Base-by-base conservation (phyloP, 1,284 basidiomycete genomes). In the Agroathelia rolfsii region DNA sequence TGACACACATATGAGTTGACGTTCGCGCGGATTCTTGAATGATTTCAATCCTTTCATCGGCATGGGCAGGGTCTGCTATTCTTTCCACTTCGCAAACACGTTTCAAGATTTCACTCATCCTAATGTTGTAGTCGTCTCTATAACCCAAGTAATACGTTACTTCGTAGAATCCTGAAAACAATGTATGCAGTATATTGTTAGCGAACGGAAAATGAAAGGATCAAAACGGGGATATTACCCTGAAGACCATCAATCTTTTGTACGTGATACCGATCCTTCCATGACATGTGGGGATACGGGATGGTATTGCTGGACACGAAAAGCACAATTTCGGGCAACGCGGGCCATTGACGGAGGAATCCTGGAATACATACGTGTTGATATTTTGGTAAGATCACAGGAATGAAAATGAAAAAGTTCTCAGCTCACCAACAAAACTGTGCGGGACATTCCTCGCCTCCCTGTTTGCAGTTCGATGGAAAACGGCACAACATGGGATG, bases 121-220 rank as follows among this genome's bases (percentile, higher is more conserved):
- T 48, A 21, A 73, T 60, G 37, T 69, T 58, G 36, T 72, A 67
- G 6, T 63, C 50, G 35, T 81, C 76, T 17, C 74, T 58, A 56
- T 75, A 82, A 1, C 76, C 77, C 19, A 71, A 50, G 39, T 66
- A 65, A 41, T 76, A 74, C 1, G 70, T 71, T 2, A 69, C 69
- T 12, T 66, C 69, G 33, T 77, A 79, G 48, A 77, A 75, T 1
- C 74, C 72, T 66, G 14, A 28, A 24, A 12, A 28, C 11, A 24
- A 30, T 20, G 5, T 33, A n/a, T 17, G 32, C 4, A 26, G 19
- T 29, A 7, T 25, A 13, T 13, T 10, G 12, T 28, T 33, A 11
- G 11, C 18, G 15, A 24, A 21, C 7, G 26, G 18, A 18, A 10
- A 20, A 23, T 12, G 24, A 7, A 37, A 22, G 34, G 8, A 28